These are phyloP conservation scores for Vigna unguiculata DNA, from an alignment of 306 rosid species.

Conservation along the genomic window DNA sequence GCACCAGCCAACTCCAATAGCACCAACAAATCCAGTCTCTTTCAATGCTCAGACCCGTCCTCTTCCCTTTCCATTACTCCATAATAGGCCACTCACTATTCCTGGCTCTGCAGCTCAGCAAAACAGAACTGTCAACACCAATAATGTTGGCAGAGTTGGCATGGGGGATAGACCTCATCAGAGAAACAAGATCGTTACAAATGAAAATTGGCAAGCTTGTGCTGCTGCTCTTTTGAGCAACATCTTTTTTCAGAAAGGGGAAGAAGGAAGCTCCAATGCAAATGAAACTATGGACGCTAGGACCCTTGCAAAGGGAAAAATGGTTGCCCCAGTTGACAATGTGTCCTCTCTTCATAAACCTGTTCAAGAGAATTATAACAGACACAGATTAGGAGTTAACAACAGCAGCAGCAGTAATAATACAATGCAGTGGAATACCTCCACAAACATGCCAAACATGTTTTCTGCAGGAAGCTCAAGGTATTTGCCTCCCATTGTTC, in stretches of 20 bases:
- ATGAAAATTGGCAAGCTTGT: background rate
- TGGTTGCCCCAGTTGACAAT: background rate
- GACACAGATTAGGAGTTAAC: no score
- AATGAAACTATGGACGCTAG: background rate
- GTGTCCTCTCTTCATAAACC: background rate
- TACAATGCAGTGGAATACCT: background rate
- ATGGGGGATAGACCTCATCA: background rate
- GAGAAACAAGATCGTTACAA: background rate
- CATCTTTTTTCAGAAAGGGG: background rate
- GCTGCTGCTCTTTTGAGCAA: slow-evolving; percentile 31
- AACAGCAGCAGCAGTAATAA: background rate
- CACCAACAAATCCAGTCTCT: background rate
- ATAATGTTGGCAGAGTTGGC: background rate
- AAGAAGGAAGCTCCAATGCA: background rate
- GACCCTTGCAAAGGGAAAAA: background rate
- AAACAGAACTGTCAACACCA: background rate
- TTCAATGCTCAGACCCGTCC: background rate
- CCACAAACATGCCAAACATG: background rate
- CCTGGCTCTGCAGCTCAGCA: background rate
- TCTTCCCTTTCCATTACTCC: background rate
- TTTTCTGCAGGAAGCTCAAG: background rate
- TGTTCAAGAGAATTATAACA: background rate
- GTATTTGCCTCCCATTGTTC: background rate
- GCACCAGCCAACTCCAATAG: background rate
- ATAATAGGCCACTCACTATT: background rate